Evolutionary conservation across 176 grass and related monocot genomes (phyloP).

Genomic region (Oryza nivara): DNA sequence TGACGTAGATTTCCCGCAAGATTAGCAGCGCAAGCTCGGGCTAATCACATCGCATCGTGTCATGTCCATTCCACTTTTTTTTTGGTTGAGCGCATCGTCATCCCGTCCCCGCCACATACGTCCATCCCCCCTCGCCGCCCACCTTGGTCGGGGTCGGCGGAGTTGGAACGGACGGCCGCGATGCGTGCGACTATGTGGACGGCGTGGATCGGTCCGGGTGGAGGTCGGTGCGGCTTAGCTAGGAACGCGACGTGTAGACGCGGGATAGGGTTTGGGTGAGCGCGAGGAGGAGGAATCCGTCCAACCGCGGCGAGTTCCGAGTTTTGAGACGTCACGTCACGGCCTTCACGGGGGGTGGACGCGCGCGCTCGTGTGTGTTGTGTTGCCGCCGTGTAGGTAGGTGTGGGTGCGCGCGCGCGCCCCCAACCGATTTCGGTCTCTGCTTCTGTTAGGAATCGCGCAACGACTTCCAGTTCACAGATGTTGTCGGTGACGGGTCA

Average conservation of each 20-base stretch:
- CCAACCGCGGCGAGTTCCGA: not conserved
- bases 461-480: slow-evolving; percentile 33
- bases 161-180: not conserved
- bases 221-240: slow-evolving; percentile 26
- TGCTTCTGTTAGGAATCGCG: slow-evolving; percentile 34
- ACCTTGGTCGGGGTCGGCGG: slow-evolving; percentile 3
- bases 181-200: not conserved
- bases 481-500: slow-evolving; percentile 40
- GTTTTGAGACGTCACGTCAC: not conserved
- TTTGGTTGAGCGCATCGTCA: not conserved
- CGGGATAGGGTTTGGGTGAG: not conserved
- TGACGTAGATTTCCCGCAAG: not conserved
- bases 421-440: slow-evolving; percentile 29
- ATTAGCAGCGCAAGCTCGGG: not conserved
- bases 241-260: not conserved
- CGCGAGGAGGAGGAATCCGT: not conserved
- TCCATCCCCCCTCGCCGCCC: not conserved
- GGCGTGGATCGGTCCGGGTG: not conserved
- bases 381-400: not conserved
- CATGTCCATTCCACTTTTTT: not conserved
- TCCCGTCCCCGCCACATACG: not conserved
- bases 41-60: not conserved
- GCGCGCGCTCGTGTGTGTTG: not conserved
- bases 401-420: not conserved
- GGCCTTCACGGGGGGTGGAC: not conserved